Base-by-base conservation (phyloP, 805 yeast genomes). In the Ogataea zsoltii region DNA sequence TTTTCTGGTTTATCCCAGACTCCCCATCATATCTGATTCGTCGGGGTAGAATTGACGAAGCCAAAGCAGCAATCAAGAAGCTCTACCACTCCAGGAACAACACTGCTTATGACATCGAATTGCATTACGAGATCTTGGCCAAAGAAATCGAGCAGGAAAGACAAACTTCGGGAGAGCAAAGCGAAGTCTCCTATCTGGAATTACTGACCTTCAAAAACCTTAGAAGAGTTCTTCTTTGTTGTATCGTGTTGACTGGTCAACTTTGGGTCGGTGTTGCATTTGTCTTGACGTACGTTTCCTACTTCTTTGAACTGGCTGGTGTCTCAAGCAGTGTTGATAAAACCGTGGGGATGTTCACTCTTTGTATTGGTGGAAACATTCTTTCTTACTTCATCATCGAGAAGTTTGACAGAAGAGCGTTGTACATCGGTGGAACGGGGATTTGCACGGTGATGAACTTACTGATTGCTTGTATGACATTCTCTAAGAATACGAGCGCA, bases 351-450 rank as follows among this genome's bases (percentile, higher is more conserved):
- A 21, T 42, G 41, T 42, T 46, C 37, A 43, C 57, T 12, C 46
- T 68, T 14, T 67, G 71, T 11, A 48, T 67, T 2, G n/a, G 47
- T 14, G 70, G 64, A 57, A 28, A 46, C 55, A 33, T 68, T 42
- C 55, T 58, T 10, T 43, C 79, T 0, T 75, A 79, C 79, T 64
- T 71, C 49, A 46, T 67, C 17, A 57, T 74, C 2, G 66, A 61
- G 39, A 65, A 56, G 38, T 42, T 64, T 19, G 79, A 80, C 26
- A 58, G 80, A 29, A 30, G 57, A 25, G 28, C 38, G 68, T 70
- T 56, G 14, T 50, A 62, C 40, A 51, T 55, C 25, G 60, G 55
- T 19, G 66, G 67, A 30, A 51, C 65, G 34, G 18, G 56, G 7
- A 34, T 56, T 7, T 38, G 62, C 16, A 53, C 56, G 4, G 21